phyloP scores from a whole-genome alignment of 1,284 basidiomycete species.

The Vanrija pseudolonga region DNA sequence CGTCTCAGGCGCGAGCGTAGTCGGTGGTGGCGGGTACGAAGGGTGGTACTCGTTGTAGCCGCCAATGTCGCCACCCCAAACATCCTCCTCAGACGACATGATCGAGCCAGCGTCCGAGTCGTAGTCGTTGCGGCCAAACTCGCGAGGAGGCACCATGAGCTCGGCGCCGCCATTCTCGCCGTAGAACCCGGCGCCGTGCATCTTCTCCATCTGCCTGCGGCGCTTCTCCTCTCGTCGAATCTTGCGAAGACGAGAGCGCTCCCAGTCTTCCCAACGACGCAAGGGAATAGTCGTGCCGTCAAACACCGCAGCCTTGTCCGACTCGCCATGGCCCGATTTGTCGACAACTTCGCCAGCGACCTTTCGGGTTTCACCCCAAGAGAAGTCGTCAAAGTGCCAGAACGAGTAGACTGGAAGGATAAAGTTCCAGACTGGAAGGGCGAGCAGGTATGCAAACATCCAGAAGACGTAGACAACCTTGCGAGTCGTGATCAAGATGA shows the following conservation, averaged over 20 bases:
- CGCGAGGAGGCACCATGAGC: constrained; percentile 52
- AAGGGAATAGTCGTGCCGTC: constrained; percentile 70
- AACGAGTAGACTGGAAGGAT: constrained; percentile 91
- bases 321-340: constrained; percentile 58
- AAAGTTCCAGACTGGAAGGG: constrained; percentile 94
- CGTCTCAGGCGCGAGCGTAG: constrained; percentile 59
- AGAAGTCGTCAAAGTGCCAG: constrained; percentile 97
- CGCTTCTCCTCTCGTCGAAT: constrained; percentile 83
- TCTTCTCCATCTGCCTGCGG: constrained; percentile 70
- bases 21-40: constrained; percentile 75
- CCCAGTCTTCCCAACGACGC: constrained; percentile 99
- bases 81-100: constrained; percentile 84
- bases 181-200: constrained; percentile 53
- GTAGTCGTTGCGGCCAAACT: constrained; percentile 41
- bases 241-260: constrained; percentile 91
- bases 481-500: constrained; percentile 89
- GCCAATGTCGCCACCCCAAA: constrained; percentile 66
- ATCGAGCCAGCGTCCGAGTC: constrained; percentile 62
- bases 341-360: constrained; percentile 80
- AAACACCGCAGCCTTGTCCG: constrained; percentile 56
- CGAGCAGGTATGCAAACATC: constrained; percentile 93
- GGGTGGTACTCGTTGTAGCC: constrained; percentile 77
- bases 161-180: constrained; percentile 37
- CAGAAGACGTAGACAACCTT: constrained; percentile 95
- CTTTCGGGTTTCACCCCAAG: constrained; percentile 98